Conservation (phyloP, 2,329 filamentous ascomycete genomes). For the Fusarium austroafricanum region DNA sequence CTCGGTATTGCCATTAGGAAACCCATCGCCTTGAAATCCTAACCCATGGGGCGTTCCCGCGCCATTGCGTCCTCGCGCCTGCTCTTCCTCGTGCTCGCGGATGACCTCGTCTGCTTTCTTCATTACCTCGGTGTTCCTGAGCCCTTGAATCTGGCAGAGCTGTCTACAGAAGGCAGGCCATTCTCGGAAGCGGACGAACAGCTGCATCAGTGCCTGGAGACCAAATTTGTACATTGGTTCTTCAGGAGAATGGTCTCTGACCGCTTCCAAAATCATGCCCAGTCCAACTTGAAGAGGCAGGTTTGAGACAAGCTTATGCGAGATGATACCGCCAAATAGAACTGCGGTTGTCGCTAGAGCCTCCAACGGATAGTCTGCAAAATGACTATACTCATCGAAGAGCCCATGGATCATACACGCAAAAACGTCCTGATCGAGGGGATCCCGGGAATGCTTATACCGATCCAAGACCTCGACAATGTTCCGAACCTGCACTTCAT, state of each 20-base stretch:
- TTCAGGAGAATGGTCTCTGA: conserved; percentile 83
- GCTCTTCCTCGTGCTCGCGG: conserved; percentile 72
- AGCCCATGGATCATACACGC: conserved; percentile 98
- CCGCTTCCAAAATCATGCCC: conserved; percentile 97
- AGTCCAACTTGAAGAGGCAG: conserved; percentile 93
- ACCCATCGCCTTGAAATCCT: conserved; percentile 57
- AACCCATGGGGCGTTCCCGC: conserved; percentile 53
- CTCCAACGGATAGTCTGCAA: conserved; percentile 94
- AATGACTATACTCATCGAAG: conserved; percentile 97
- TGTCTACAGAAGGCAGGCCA: conserved; percentile 97
- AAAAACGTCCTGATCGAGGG: conserved; percentile 92
- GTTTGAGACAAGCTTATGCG: conserved; percentile 89
- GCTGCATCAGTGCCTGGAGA: conserved; percentile 90
- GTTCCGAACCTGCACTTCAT: conserved; percentile 85
- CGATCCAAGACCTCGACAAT: conserved; percentile 86
- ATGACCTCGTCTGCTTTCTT: conserved; percentile 85
- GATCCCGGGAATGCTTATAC: conserved; percentile 88
- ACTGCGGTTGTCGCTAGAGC: conserved; percentile 95
- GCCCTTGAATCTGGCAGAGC: conserved; percentile 81
- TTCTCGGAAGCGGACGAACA: conserved; percentile 84
- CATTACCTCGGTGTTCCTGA: conserved; percentile 87
- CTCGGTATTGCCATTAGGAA: conserved; percentile 78
- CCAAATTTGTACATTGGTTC: conserved; percentile 99
- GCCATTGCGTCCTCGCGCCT: conserved; percentile 67
- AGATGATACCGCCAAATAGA: conserved; percentile 95